Evolutionary conservation across 306 rosid genomes (phyloP).

Genomic region (Inga oerstediana): DNA sequence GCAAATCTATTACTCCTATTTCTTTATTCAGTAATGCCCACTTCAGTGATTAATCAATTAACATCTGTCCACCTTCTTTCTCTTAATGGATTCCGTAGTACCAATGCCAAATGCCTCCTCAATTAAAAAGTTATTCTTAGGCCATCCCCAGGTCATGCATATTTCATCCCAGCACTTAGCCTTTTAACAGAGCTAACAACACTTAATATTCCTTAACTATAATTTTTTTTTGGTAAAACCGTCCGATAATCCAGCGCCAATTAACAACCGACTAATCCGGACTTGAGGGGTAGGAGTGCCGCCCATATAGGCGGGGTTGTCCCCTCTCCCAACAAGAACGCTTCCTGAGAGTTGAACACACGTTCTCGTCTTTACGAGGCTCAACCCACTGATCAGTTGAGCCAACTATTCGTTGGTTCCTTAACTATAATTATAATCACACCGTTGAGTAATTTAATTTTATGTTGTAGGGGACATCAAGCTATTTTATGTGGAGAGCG

Average conservation of each 20-base stretch:
- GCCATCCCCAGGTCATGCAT: not conserved
- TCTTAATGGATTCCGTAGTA: slow-evolving; percentile 4
- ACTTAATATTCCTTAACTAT: not conserved
- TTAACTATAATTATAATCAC: not conserved
- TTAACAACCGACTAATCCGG: too few relatives aligned
- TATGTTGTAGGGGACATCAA: not conserved
- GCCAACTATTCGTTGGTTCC: too few relatives aligned
- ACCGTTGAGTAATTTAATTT: not conserved
- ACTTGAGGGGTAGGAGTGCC: too few relatives aligned
- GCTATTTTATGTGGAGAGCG: not conserved
- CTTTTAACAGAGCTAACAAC: not conserved
- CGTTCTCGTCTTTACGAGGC: too few relatives aligned
- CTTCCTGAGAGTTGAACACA: too few relatives aligned
- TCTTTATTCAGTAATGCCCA: not conserved
- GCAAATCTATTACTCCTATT: not conserved
- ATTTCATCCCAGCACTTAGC: not conserved
- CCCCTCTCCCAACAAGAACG: too few relatives aligned
- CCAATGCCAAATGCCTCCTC: not conserved
- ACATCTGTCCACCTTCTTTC: not conserved
- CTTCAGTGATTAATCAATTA: not conserved
- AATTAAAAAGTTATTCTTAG: not conserved
- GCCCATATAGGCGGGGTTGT: too few relatives aligned
- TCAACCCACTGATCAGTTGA: too few relatives aligned
- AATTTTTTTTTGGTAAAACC: too few relatives aligned
- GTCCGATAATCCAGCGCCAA: too few relatives aligned